Evolutionary conservation across 164 flowering plant genomes (phyloP).

Genomic region (Santalum album): DNA sequence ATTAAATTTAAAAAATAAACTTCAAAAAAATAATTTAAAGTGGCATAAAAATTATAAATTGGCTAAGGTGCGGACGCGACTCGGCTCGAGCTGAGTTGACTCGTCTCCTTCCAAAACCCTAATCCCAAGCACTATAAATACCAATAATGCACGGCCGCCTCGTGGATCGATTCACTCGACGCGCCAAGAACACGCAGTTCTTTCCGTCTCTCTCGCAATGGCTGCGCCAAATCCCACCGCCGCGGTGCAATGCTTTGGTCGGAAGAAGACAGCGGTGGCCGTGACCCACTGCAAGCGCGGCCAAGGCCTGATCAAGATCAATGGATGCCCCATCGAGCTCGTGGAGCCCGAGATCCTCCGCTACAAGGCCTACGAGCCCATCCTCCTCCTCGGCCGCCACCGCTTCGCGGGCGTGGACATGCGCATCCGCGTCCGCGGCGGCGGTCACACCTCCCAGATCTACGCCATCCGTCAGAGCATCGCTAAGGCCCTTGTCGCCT

Average conservation of each 20-base stretch:
- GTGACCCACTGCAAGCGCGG: conserved; percentile 4
- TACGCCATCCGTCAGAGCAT: conserved; percentile 6
- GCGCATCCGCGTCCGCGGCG: conserved; percentile 4
- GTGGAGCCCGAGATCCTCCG: conserved; percentile 3
- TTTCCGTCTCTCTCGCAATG: too few relatives aligned
- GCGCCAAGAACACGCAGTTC: too few relatives aligned
- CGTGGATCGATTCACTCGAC: too few relatives aligned
- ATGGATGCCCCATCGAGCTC: conserved; percentile 3
- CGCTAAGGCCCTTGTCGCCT: conserved; percentile 4
- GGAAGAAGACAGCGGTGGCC: conserved; percentile 4
- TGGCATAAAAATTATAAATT: too few relatives aligned
- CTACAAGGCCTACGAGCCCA: conserved; percentile 3
- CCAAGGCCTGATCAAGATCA: not conserved
- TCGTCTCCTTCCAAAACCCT: too few relatives aligned
- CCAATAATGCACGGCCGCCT: too few relatives aligned
- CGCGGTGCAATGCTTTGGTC: conserved; percentile 2
- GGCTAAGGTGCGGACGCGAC: too few relatives aligned
- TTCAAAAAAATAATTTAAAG: too few relatives aligned
- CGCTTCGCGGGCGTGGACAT: conserved; percentile 2
- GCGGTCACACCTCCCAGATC: conserved; percentile 5
- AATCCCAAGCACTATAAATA: too few relatives aligned
- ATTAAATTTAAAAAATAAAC: too few relatives aligned
- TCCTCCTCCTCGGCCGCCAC: conserved; percentile 1
- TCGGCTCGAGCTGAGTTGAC: too few relatives aligned
- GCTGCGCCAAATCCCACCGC: too few relatives aligned